Evolutionary conservation across 345 rosid species (phyloP).

Genomic region (Heritiera fomes): DNA sequence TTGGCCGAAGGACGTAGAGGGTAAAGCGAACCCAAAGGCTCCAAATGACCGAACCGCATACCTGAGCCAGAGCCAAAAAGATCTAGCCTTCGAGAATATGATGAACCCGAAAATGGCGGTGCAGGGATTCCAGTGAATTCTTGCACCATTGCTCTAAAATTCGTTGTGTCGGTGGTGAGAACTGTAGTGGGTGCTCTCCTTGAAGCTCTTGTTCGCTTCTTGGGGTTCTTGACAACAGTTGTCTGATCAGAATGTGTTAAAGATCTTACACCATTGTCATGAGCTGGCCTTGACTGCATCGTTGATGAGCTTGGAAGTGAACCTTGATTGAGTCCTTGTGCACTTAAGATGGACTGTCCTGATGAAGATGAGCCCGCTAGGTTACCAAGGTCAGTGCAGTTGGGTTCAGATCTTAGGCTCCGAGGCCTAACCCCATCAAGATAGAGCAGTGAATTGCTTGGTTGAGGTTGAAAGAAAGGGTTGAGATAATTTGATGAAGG

Average conservation of each 20-base stretch:
- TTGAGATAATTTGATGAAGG: conserved; percentile 36
- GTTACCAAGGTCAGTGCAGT: conserved; percentile 25
- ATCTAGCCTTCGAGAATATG: conserved; percentile 65
- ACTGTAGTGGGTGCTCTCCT: conserved; percentile 90
- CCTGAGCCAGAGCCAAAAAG: conserved; percentile 56
- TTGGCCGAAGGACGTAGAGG: conserved; percentile 59
- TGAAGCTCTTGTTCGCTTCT: conserved; percentile 84
- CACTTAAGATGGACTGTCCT: conserved; percentile 21
- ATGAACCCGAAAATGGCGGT: conserved; percentile 65
- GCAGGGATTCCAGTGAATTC: conserved; percentile 92
- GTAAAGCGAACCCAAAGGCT: conserved; percentile 40
- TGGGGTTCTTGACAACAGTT: conserved; percentile 52
- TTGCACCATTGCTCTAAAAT: conserved; percentile 94
- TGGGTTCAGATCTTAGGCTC: conserved; percentile 33
- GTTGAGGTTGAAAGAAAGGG: conserved; percentile 37
- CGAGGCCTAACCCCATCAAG: conserved; percentile 32
- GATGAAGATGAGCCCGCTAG: conserved; percentile 26
- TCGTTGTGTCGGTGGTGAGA: conserved; percentile 84
- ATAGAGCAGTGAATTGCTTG: conserved; percentile 33
- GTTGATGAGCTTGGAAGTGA: conserved; percentile 28
- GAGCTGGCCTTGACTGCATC: conserved; percentile 23
- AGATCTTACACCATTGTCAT: conserved; percentile 28
- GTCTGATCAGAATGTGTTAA: conserved; percentile 32
- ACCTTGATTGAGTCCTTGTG: conserved; percentile 29
- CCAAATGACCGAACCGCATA: conserved; percentile 39